Percentiles rank a stretch among this genome's conserved stretches.
Evolutionary conservation across 164 flowering plant species (phyloP).

Genomic region (Vitis labrusca): DNA sequence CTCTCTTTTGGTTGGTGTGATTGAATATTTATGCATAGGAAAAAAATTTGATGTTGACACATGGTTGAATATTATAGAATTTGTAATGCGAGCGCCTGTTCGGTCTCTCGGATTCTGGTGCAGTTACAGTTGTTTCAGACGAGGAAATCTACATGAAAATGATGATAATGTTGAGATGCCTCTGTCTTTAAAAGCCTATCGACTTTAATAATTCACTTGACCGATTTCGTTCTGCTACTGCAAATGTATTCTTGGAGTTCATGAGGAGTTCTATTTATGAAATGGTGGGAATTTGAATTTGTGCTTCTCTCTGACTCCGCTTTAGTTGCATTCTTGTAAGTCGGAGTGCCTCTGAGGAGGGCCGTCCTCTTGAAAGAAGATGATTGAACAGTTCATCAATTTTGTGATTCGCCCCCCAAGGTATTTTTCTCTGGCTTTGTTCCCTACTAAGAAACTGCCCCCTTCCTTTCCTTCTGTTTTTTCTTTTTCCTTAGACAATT

Average conservation of each 20-base stretch:
- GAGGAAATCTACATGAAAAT: too few species aligned
- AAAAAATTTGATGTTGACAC: too few species aligned
- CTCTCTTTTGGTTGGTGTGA: too few species aligned
- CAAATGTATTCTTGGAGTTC: background rate
- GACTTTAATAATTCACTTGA: too few species aligned
- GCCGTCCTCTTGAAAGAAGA: conserved; percentile 22
- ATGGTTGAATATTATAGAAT: too few species aligned
- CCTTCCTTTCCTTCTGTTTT: background rate
- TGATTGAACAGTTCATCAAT: conserved; percentile 94
- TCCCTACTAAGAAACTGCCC: background rate
- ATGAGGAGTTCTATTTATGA: background rate
- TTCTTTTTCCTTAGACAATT: background rate
- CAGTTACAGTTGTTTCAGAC: too few species aligned
- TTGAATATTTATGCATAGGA: too few species aligned
- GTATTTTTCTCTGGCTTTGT: conserved; percentile 25
- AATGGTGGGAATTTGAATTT: background rate
- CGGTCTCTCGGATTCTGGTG: too few species aligned
- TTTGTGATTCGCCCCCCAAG: conserved; percentile 97
- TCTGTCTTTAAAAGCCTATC: too few species aligned
- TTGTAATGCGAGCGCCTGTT: too few species aligned
- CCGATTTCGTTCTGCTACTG: background rate
- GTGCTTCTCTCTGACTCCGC: background rate
- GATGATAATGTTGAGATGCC: too few species aligned
- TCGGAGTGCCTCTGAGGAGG: conserved; percentile 2
- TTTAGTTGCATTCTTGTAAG: background rate